A percentile compares a stretch with the other conserved stretches of the same genome.
These are phyloP conservation scores for Talaromyces sp. DNA, from an alignment of 2,329 filamentous ascomycete species.

Conservation along the genomic window DNA sequence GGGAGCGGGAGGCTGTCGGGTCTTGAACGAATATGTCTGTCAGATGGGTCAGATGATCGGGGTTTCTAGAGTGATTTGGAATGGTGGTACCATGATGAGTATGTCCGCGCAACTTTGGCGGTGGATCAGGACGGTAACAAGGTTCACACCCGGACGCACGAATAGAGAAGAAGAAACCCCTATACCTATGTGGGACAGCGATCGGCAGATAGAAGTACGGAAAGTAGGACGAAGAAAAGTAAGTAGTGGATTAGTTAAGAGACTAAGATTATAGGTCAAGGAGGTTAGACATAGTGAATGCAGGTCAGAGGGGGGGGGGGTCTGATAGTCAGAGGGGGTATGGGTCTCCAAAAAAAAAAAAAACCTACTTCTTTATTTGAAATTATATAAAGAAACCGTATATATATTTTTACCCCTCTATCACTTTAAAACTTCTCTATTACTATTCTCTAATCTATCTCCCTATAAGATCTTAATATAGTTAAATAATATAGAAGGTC, in stretches of 20 bases:
- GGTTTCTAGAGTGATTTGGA: not conserved
- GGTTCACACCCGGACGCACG: not conserved
- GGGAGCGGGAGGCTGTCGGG: too few species aligned
- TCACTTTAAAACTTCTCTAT: too few species aligned
- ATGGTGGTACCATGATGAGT: not conserved
- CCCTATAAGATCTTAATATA: too few species aligned
- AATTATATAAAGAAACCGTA: too few species aligned
- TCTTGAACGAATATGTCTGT: not conserved
- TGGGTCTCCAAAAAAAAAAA: too few species aligned
- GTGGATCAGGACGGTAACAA: not conserved
- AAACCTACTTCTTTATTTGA: too few species aligned
- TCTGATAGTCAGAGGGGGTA: too few species aligned
- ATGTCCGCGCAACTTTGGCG: not conserved
- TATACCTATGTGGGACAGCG: not conserved
- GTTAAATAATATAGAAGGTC: too few species aligned
- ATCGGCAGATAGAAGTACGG: not conserved
- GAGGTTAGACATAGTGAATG: too few species aligned
- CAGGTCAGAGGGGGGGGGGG: too few species aligned
- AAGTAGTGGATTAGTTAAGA: not conserved
- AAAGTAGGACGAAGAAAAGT: not conserved
- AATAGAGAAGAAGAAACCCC: not conserved
- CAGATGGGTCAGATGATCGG: not conserved
- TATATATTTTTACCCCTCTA: too few species aligned
- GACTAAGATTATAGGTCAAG: not conserved
- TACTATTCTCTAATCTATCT: too few species aligned